A percentile compares a stretch with the other conserved stretches of the same genome.
phyloP scores from a whole-genome alignment of 768 basidiomycete genomes.

The Wakefieldia striispora region DNA sequence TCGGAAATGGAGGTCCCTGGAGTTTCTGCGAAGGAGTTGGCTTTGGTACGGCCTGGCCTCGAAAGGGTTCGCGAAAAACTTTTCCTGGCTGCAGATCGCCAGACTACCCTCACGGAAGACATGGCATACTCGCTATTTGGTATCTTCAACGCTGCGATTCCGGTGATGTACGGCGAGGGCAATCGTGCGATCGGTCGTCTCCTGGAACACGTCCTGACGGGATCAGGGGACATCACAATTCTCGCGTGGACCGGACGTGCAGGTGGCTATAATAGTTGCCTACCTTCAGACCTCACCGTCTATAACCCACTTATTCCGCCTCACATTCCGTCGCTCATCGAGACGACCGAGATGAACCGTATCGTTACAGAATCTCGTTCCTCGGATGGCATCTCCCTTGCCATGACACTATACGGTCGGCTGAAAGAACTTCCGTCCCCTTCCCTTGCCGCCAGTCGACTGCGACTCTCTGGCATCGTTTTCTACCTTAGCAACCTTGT shows the following conservation, averaged over 20 bases:
- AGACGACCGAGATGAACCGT: not conserved
- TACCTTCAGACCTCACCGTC: not conserved
- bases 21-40: not conserved
- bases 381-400: not conserved
- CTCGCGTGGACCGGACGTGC: slow-evolving; percentile 44
- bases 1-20: not conserved
- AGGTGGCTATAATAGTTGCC: slow-evolving; percentile 10
- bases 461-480: slow-evolving; percentile 3
- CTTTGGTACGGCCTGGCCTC: not conserved
- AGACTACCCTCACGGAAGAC: not conserved
- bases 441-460: not conserved
- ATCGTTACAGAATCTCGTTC: not conserved
- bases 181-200: slow-evolving; percentile 1
- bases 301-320: slow-evolving; percentile 1
- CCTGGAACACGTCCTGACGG: not conserved
- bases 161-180: slow-evolving; percentile 2
- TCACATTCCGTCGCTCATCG: not conserved
- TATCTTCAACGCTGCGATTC: not conserved
- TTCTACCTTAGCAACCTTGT: not conserved
- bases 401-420: not conserved
- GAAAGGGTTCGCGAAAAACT: slow-evolving; percentile 1
- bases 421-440: not conserved
- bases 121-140: not conserved
- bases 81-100: not conserved
- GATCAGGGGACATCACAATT: not conserved